Evolutionary conservation across 768 basidiomycete genomes (phyloP).

Genomic region (Kwoniella botswanensis): DNA sequence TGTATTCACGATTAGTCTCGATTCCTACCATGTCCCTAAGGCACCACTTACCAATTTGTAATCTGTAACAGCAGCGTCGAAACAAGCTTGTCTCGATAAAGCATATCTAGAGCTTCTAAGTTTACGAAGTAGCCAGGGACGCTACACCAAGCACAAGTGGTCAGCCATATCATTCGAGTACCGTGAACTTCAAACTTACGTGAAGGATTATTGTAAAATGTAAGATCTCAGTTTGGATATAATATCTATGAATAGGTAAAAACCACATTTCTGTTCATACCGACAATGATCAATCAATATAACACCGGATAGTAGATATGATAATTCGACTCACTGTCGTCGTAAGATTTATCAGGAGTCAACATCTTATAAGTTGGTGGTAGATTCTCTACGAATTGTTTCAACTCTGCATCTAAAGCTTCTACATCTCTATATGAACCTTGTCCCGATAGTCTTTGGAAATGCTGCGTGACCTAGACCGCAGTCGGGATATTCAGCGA

Average conservation of each 20-base stretch:
- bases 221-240: slow-evolving; percentile 81
- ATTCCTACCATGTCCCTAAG: neutral
- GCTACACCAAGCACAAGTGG: slow-evolving; percentile 60
- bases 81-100: slow-evolving; percentile 82
- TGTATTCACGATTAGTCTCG: neutral
- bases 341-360: slow-evolving; percentile 76
- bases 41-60: slow-evolving; percentile 66
- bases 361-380: slow-evolving; percentile 68
- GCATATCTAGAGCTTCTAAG: slow-evolving; percentile 79
- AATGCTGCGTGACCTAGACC: slow-evolving; percentile 81
- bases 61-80: slow-evolving; percentile 87
- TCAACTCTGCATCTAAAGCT: slow-evolving; percentile 78
- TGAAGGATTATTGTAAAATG: slow-evolving; percentile 58
- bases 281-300: neutral
- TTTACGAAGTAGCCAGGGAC: slow-evolving; percentile 83
- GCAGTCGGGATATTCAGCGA: neutral
- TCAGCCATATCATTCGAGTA: too few species aligned
- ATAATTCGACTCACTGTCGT: slow-evolving; percentile 62
- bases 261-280: slow-evolving; percentile 40
- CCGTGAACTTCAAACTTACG: slow-evolving; percentile 3
- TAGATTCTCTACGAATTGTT: slow-evolving; percentile 73
- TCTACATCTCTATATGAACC: slow-evolving; percentile 84
- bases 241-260: slow-evolving; percentile 82
- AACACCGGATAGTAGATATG: too few species aligned
- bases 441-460: slow-evolving; percentile 78